Percentiles rank a stretch among this genome's conserved stretches.
phyloP scores from a whole-genome alignment of 208 protist species.

The Leishmania gerbilli region DNA sequence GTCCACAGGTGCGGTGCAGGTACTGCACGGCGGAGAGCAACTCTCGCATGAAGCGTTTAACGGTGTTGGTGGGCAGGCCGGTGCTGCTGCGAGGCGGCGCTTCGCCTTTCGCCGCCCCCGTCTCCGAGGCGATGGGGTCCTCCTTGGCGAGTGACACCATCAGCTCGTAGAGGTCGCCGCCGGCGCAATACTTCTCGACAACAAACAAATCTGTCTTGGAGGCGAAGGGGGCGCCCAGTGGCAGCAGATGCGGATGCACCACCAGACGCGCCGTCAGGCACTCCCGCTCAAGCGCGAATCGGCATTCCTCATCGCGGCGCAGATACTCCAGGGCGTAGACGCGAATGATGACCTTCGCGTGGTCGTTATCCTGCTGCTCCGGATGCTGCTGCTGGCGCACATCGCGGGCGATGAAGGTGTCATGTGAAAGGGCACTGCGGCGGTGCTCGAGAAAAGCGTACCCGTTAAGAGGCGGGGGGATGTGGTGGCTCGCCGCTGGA shows the following conservation, averaged over 20 bases:
- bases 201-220: slow-evolving; percentile 62
- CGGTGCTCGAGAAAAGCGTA: slow-evolving; percentile 57
- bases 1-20: slow-evolving; percentile 54
- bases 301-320: slow-evolving; percentile 40
- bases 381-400: neutral
- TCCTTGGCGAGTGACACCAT: slow-evolving; percentile 33
- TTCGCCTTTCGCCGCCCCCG: neutral
- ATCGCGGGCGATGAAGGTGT: slow-evolving; percentile 52
- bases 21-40: slow-evolving; percentile 54
- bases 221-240: slow-evolving; percentile 39
- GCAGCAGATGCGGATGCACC: slow-evolving; percentile 52
- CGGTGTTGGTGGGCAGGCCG: slow-evolving; percentile 30
- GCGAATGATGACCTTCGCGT: slow-evolving; percentile 52
- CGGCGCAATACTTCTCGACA: slow-evolving; percentile 56
- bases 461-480: slow-evolving; percentile 48
- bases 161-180: slow-evolving; percentile 61
- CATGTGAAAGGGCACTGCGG: slow-evolving; percentile 52
- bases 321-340: slow-evolving; percentile 70
- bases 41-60: slow-evolving; percentile 45
- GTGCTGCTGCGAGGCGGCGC: neutral
- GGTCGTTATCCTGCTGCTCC: neutral
- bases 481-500: slow-evolving; percentile 27
- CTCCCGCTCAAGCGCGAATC: slow-evolving; percentile 61
- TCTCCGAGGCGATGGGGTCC: neutral
- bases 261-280: slow-evolving; percentile 43